Base-by-base conservation (phyloP, 495 filamentous ascomycete genomes). In the Aspergillus diversus region DNA sequence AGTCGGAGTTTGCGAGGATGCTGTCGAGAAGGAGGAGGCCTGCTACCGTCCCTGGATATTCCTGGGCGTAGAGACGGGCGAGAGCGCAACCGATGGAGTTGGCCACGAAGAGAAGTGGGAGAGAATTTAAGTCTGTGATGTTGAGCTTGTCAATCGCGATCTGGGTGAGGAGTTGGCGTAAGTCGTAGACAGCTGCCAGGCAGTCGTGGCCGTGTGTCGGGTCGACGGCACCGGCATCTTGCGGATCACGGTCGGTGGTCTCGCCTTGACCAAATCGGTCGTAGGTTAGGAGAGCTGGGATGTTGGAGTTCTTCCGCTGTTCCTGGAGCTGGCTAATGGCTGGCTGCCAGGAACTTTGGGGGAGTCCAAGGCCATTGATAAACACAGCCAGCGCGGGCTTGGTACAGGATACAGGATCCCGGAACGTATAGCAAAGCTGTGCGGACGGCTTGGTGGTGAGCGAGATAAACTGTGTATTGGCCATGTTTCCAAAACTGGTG, bases 231-330 rank as follows among this genome's bases (percentile, higher is more conserved):
- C 21, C 21, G 2, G 21, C 21, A 27, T 27, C 21, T 27, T 27
- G 21, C 21, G 21, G 21, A 27, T 27, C 21, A 27, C 21, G 21
- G 21, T 27, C 21, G 42, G 67, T 49, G 9, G 69, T 71, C 7
- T 68, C 64, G 56, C 86, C 87, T 68, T 89, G 86, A 33, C 87
- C 86, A 66, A 79, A 88, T 43, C 87, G 85, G 73, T 90, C 87
- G 66, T 89, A 89, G 50, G 80, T 80, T 4, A 90, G 79, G 33
- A 88, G 75, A 7, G 80, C 69, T 8, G 85, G 83, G 21, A 16
- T 66, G 61, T 35, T 68, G 67, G 17, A 73, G 57, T 48, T 64
- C 57, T 56, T 80, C 21, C 21, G 21, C 21, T 1, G 21, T 2
- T 27, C 21, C 21, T 66, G 53, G 87, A 67, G n/a, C 72, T 61